Evolutionary conservation across 2,329 filamentous ascomycete genomes (phyloP).

Genomic region (Penicillium nordicum): DNA sequence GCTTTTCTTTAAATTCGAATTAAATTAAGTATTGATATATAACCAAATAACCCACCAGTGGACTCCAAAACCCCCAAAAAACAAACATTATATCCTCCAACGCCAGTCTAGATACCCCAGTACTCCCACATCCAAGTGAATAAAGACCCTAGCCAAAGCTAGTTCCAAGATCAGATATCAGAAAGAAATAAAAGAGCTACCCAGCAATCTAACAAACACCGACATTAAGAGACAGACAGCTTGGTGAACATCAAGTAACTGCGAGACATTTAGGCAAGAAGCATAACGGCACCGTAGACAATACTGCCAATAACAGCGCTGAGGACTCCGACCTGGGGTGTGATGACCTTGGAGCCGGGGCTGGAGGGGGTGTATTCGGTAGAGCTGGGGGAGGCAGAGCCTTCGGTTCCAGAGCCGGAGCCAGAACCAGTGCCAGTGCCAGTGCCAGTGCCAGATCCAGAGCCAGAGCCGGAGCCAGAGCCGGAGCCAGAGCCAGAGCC

Average conservation of each 20-base stretch:
- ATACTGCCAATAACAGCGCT: conserved; percentile 5
- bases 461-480: background rate
- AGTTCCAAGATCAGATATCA: background rate
- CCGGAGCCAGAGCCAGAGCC: background rate
- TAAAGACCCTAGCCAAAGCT: conserved; percentile 7
- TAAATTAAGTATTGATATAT: conserved; percentile 17
- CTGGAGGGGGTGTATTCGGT: conserved; percentile 21
- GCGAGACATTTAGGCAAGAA: conserved; percentile 25
- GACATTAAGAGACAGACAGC: conserved; percentile 7
- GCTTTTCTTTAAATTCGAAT: conserved; percentile 13
- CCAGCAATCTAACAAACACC: conserved; percentile 4
- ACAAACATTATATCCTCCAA: conserved; percentile 11
- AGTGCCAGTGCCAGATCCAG: background rate
- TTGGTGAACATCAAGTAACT: conserved; percentile 2
- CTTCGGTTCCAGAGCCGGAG: background rate
- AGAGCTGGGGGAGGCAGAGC: conserved; percentile 15
- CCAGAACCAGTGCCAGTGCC: conserved; percentile 1
- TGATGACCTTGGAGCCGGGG: conserved; percentile 27
- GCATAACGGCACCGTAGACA: conserved; percentile 20
- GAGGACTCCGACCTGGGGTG: conserved; percentile 15
- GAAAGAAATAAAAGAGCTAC: background rate
- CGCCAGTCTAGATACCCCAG: conserved; percentile 9
- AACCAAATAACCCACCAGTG: background rate
- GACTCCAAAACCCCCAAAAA: background rate
- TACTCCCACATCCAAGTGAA: background rate